Conservation (phyloP, 257 asterid genomes). For the Solanum piurae region DNA sequence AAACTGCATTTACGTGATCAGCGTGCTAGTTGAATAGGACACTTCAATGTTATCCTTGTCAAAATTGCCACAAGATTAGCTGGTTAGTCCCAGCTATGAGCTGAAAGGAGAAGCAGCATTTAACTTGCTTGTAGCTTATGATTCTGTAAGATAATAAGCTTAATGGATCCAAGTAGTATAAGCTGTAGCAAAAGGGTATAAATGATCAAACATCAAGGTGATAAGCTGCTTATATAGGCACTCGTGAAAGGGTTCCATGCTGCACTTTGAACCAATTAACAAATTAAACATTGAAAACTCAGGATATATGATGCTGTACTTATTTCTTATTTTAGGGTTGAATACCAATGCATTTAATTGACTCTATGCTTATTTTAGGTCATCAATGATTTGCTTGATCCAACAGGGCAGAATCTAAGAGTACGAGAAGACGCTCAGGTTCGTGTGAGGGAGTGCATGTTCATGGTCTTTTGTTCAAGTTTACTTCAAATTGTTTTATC, state of each 20-base stretch:
- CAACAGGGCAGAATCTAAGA: constrained; percentile 74
- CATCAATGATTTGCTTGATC: constrained; percentile 81
- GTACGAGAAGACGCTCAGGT: constrained; percentile 85
- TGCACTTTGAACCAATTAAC: not conserved
- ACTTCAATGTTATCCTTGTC: not conserved
- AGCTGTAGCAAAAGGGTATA: not conserved
- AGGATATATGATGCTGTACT: not conserved
- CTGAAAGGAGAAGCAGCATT: not conserved
- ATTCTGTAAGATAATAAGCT: not conserved
- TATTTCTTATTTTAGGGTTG: not conserved
- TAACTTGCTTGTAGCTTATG: not conserved
- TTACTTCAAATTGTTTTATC: not conserved
- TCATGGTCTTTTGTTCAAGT: not conserved
- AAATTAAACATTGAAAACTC: not conserved
- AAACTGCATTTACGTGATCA: not conserved
- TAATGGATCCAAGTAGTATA: not conserved
- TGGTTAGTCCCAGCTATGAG: not conserved
- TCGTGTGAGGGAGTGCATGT: not conserved
- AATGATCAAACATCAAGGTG: not conserved
- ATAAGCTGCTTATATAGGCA: not conserved
- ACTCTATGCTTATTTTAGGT: constrained; percentile 41
- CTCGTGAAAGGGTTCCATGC: not conserved
- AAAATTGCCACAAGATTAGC: not conserved
- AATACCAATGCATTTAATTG: not conserved
- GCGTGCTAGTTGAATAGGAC: not conserved